A percentile compares a stretch with the other conserved stretches of the same genome.
These are phyloP conservation scores for Cymbidium sinense DNA, from an alignment of 106 monocot species.

Conservation along the genomic window DNA sequence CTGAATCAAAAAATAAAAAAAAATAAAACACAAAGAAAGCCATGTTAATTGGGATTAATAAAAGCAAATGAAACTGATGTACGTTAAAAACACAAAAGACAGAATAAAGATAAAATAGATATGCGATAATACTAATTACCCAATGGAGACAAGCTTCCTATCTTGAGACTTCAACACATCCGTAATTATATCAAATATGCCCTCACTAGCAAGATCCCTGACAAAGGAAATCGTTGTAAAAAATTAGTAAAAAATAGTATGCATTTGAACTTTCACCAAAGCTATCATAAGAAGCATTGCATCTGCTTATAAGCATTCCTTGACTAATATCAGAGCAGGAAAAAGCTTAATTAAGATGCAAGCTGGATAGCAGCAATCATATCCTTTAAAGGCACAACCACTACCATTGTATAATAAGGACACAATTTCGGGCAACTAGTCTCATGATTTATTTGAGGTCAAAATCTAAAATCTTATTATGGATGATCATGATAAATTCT, in stretches of 20 bases:
- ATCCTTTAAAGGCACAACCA: no score
- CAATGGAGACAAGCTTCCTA: constrained; percentile 74
- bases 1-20: constrained; percentile 31
- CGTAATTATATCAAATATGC: constrained; percentile 85
- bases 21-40: no score
- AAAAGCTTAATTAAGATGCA: not conserved
- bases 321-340: not conserved
- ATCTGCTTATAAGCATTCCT: not conserved
- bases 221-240: not conserved
- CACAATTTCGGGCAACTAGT: not conserved
- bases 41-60: not conserved
- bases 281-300: not conserved
- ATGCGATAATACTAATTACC: constrained; percentile 40
- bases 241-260: not conserved
- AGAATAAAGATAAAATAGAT: not conserved
- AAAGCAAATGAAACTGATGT: not conserved
- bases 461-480: not conserved
- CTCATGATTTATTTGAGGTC: not conserved
- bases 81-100: not conserved
- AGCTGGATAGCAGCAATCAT: not conserved
- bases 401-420: not conserved
- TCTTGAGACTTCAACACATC: constrained; percentile 74
- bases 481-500: not conserved
- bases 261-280: not conserved
- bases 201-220: constrained; percentile 93